phyloP scores from a whole-genome alignment of 208 protist species.

The Entamoeba nuttalli region DNA sequence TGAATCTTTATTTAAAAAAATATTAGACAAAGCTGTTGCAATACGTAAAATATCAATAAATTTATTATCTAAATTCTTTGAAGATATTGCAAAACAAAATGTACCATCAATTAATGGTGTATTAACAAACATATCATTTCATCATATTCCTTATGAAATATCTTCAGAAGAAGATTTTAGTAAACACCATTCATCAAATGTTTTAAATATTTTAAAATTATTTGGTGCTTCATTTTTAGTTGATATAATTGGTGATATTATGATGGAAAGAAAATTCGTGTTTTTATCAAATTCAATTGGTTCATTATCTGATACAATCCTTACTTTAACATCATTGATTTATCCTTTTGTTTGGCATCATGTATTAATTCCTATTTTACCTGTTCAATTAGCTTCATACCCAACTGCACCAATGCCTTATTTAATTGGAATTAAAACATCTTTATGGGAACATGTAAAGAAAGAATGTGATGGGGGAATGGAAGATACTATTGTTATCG shows the following conservation, averaged over 20 bases:
- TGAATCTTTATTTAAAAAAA: neutral
- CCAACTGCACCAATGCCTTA: neutral
- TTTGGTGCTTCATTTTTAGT: neutral
- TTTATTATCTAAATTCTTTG: neutral
- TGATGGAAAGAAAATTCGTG: neutral
- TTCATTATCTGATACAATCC: neutral
- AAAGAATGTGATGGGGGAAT: neutral
- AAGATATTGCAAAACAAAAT: neutral
- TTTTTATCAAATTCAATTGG: neutral
- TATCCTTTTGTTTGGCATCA: neutral
- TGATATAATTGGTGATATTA: neutral
- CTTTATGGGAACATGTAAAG: neutral
- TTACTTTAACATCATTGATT: neutral
- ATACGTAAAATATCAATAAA: neutral
- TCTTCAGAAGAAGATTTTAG: neutral
- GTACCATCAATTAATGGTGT: neutral
- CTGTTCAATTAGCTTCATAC: neutral
- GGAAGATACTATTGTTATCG: neutral
- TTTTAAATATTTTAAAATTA: neutral
- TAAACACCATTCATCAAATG: neutral
- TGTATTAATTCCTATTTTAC: neutral
- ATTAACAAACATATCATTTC: neutral
- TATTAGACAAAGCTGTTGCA: neutral
- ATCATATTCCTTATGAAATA: neutral
- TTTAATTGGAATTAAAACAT: neutral